Conservation (phyloP, 139 green algal species). For the Chlorella sp. region DNA sequence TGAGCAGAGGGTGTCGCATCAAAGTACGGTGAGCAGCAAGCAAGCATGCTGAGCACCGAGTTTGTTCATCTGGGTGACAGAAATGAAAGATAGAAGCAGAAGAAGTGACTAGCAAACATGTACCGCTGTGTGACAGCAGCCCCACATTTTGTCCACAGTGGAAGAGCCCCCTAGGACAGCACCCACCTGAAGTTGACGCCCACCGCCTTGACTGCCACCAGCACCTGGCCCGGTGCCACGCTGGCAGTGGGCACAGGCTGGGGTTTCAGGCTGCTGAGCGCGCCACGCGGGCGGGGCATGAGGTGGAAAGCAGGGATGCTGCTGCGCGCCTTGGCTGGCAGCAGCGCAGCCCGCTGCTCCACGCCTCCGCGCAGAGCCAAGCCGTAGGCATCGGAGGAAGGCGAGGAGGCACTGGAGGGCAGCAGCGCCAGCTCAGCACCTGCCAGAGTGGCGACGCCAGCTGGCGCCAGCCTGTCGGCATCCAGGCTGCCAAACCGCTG, state of each 20-base stretch:
- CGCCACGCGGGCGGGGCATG: constrained; percentile 52
- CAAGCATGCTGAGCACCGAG: too few relatives aligned
- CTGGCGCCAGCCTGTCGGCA: constrained; percentile 1
- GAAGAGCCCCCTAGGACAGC: background rate
- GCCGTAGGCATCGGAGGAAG: constrained; percentile 15
- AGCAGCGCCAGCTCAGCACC: background rate
- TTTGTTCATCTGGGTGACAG: too few relatives aligned
- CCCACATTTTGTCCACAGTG: background rate
- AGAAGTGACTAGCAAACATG: background rate
- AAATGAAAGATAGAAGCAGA: too few relatives aligned
- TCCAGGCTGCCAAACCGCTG: constrained; percentile 26
- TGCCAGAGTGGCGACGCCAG: too few relatives aligned
- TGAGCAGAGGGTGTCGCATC: constrained; percentile 47
- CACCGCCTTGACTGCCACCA: constrained; percentile 76
- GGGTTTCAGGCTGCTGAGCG: constrained; percentile 44
- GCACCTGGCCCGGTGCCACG: constrained; percentile 34
- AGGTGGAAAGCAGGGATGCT: constrained; percentile 45
- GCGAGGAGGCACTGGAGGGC: background rate
- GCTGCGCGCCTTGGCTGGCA: background rate
- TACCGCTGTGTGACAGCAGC: too few relatives aligned
- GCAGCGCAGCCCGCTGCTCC: constrained; percentile 11
- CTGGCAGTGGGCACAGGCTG: constrained; percentile 25
- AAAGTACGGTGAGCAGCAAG: background rate
- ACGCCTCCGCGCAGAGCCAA: background rate
- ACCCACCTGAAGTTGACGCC: constrained; percentile 85